These are phyloP conservation scores for Sporobolomyces pararoseus DNA, from an alignment of 768 basidiomycete species.

Conservation along the genomic window DNA sequence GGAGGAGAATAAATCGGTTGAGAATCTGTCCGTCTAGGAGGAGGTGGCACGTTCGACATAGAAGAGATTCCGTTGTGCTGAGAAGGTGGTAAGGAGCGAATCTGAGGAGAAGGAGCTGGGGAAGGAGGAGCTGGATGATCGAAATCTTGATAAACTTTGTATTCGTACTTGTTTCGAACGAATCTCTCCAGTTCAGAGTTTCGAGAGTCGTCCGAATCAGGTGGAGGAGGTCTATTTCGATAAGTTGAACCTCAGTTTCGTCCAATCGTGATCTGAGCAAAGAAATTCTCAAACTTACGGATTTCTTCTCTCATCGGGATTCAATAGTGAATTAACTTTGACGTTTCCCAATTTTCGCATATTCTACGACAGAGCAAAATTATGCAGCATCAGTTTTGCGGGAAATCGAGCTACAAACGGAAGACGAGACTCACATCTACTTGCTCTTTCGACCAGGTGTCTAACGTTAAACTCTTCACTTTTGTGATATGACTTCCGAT, in stretches of 20 bases:
- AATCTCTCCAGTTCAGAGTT: conserved; percentile 88
- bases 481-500: conserved; percentile 89
- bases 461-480: conserved; percentile 91
- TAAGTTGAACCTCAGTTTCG: neutral
- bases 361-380: conserved; percentile 52
- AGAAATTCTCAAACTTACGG: conserved; percentile 52
- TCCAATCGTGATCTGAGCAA: neutral
- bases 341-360: conserved; percentile 79
- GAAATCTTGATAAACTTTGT: conserved; percentile 55
- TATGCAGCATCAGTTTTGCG: neutral
- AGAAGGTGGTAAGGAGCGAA: conserved; percentile 2
- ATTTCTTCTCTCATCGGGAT: conserved; percentile 74
- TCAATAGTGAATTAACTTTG: conserved; percentile 72
- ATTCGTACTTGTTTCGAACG: conserved; percentile 72
- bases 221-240: conserved; percentile 53
- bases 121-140: conserved; percentile 50
- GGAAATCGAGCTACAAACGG: neutral
- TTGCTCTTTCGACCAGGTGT: conserved; percentile 82
- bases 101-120: neutral
- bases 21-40: neutral
- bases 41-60: neutral
- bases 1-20: neutral
- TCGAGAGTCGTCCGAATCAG: conserved; percentile 71
- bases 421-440: conserved; percentile 62
- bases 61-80: neutral